phyloP scores from a whole-genome alignment of 306 rosid genomes.

The Canavalia gladiata region DNA sequence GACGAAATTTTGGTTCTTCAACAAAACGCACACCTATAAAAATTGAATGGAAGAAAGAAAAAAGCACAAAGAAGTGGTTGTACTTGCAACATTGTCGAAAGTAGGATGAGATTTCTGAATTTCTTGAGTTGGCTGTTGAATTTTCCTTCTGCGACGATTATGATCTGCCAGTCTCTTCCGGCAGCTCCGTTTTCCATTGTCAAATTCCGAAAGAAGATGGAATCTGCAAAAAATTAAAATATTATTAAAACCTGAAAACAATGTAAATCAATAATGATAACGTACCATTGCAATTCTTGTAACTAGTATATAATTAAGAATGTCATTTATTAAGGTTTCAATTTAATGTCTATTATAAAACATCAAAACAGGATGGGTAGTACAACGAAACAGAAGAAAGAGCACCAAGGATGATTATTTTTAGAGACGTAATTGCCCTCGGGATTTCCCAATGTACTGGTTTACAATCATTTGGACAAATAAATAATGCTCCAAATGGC shows the following conservation, averaged over 20 bases:
- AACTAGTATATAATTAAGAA: background rate
- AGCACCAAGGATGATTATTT: background rate
- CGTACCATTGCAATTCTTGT: too few species aligned
- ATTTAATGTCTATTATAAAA: background rate
- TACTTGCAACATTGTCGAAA: conserved; percentile 59
- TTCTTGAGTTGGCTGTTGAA: conserved; percentile 65
- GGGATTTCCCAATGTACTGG: conserved; percentile 58
- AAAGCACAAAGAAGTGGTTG: background rate
- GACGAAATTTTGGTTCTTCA: too few species aligned
- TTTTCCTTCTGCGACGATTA: conserved; percentile 85
- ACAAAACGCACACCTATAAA: too few species aligned
- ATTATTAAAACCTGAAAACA: background rate
- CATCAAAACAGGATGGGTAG: conserved; percentile 17
- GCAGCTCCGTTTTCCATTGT: conserved; percentile 88
- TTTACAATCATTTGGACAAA: conserved; percentile 46
- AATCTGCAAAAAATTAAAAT: conserved; percentile 55
- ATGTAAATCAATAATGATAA: background rate
- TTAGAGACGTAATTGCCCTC: conserved; percentile 65
- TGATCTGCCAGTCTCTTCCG: conserved; percentile 88
- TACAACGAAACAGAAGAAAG: conserved; percentile 53
- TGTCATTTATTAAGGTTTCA: background rate
- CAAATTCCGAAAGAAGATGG: conserved; percentile 76
- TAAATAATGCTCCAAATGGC: background rate
- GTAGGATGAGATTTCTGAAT: conserved; percentile 49
- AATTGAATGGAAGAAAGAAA: background rate